These are phyloP conservation scores for Anacardium occidentale DNA, from an alignment of 345 rosid genomes.

Conservation along the genomic window DNA sequence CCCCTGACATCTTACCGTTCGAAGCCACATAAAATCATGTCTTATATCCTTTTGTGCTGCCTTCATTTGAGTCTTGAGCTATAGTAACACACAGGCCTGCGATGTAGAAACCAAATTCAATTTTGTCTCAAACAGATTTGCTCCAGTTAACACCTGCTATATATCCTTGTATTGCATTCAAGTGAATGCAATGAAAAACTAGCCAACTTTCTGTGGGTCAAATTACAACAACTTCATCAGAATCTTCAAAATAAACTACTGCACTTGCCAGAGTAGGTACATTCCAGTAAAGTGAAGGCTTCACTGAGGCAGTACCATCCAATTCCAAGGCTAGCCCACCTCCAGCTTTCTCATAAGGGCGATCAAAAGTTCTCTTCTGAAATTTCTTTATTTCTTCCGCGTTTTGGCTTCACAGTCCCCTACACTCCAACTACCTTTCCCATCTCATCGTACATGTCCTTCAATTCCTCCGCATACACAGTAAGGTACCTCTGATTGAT, in stretches of 20 bases:
- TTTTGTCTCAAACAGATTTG: background rate
- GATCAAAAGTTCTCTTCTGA: slow-evolving; percentile 67
- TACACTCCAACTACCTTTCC: slow-evolving; percentile 44
- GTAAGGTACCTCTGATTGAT: too few species aligned
- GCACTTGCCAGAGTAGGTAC: slow-evolving; percentile 58
- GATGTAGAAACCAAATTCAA: slow-evolving; percentile 3
- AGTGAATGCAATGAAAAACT: background rate
- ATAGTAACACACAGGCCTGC: slow-evolving; percentile 61
- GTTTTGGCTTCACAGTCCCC: slow-evolving; percentile 42
- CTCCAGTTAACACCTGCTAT: background rate
- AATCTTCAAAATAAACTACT: background rate
- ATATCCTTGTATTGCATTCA: background rate
- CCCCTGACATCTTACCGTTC: slow-evolving; percentile 61
- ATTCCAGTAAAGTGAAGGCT: slow-evolving; percentile 57
- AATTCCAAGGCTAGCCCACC: slow-evolving; percentile 41
- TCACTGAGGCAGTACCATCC: slow-evolving; percentile 27
- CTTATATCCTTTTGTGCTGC: slow-evolving; percentile 22
- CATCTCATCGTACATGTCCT: slow-evolving; percentile 44
- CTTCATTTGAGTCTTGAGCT: slow-evolving; percentile 43
- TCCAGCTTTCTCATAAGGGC: slow-evolving; percentile 85
- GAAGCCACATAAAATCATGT: slow-evolving; percentile 51
- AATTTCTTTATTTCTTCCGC: slow-evolving; percentile 49
- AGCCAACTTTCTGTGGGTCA: background rate
- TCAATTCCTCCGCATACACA: too few species aligned
- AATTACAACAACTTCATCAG: too few species aligned